Base-by-base conservation (phyloP, 2,329 filamentous ascomycete genomes). In the Botrytis squamosa region DNA sequence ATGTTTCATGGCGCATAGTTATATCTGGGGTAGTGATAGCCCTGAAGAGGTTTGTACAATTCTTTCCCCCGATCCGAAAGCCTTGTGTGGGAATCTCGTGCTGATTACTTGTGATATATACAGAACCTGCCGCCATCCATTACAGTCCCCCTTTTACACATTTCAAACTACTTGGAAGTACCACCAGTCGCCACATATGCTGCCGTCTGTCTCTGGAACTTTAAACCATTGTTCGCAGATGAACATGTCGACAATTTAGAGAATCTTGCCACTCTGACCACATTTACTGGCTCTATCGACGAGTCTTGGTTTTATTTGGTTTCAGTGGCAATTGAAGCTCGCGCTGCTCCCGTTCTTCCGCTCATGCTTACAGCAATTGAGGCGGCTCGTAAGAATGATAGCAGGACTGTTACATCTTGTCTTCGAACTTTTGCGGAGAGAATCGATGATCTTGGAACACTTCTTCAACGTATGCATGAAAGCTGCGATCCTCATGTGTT, bases 231-330 rank as follows among this genome's bases (percentile, higher is more conserved):
- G 72, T 98, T 98, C 81, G 84, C 90, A 74, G 89, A 93, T 75
- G 95, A 98, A 82, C 88, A 89, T 52, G 89, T 96, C 73, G 93
- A 97, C 80, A 90, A 90, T 76, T 87, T 98, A 64, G 91, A 96
- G 80, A 98, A 99, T 79, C 87, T 99, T 73, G 91, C 93, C 59
- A 96, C 93, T 3, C 86, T 98, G 75, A 90, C 91, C 79, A 98
- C 96, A 25, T 97, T 98, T 81, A 98, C 96, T 25, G 96, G 96
- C 69, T 95, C 94, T 12, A 86, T 97, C 72, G 96, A 99, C 81
- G 96, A 99, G 84, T 97, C 96, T 76, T 99, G 96, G 96, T 99
- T 99, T 82, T 99, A 98, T 82, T 87, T 99, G 20, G 90, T 98
- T 70, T 98, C 94, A 0, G 93, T 98, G 4, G 96, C 95, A 75